A percentile compares a stretch with the other conserved stretches of the same genome.
These are phyloP conservation scores for Chrysosphaeria jannelii DNA, from an alignment of 2,329 filamentous ascomycete species.

Conservation along the genomic window DNA sequence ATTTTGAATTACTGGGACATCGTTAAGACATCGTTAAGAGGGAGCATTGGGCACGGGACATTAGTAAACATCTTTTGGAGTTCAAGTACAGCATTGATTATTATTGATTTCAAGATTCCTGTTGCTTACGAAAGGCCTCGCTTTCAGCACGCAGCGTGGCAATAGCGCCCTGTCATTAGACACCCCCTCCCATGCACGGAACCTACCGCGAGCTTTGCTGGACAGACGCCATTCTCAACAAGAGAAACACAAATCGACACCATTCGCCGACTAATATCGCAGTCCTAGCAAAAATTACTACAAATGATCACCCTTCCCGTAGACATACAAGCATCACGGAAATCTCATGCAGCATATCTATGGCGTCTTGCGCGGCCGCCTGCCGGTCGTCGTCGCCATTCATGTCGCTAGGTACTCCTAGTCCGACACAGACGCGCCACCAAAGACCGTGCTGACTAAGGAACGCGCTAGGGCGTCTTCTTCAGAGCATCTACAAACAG, in stretches of 20 bases:
- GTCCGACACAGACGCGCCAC: no score
- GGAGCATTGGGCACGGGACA: no score
- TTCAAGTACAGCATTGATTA: no score
- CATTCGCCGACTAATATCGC: slow-evolving; percentile 66
- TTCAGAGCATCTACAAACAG: slow-evolving; percentile 41
- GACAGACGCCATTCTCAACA: slow-evolving; percentile 91
- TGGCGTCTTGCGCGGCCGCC: slow-evolving; percentile 49
- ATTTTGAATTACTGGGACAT: slow-evolving; percentile 20
- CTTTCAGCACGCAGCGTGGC: no score
- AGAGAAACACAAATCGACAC: slow-evolving; percentile 87
- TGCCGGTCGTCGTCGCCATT: slow-evolving; percentile 29
- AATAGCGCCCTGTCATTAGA: no score
- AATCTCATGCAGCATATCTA: slow-evolving; percentile 61
- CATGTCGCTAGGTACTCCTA: slow-evolving; percentile 4
- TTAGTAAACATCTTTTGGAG: no score
- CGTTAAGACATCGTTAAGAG: slow-evolving; percentile 9
- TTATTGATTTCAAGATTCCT: no score
- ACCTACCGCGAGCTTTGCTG: slow-evolving; percentile 71
- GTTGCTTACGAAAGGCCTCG: no score
- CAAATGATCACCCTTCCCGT: background rate
- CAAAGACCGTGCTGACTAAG: no score
- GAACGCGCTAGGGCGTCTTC: no score
- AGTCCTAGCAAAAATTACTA: slow-evolving; percentile 41
- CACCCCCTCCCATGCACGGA: background rate
- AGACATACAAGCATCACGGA: slow-evolving; percentile 55